Evolutionary conservation across 495 filamentous ascomycete species (phyloP).

Genomic region (Aspergillus wentii): DNA sequence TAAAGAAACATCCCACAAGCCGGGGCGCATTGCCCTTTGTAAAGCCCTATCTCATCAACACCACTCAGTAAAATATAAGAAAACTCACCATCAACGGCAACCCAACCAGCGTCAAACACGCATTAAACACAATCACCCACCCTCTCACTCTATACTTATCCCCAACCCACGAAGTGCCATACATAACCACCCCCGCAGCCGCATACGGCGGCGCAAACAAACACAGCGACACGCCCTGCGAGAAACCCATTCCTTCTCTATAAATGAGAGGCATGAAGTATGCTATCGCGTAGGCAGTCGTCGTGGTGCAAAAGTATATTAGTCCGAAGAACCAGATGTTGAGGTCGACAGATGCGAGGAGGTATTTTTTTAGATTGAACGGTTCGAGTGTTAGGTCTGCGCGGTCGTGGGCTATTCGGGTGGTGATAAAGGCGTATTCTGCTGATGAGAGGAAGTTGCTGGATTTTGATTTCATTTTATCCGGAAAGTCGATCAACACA

Average conservation of each 20-base stretch:
- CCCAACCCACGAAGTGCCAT: conserved; percentile 41
- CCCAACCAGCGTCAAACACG: conserved; percentile 43
- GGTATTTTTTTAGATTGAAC: conserved; percentile 47
- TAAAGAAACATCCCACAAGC: conserved; percentile 63
- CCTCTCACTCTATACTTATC: conserved; percentile 56
- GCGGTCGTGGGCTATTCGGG: conserved; percentile 54
- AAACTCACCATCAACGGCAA: conserved; percentile 49
- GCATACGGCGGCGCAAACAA: conserved; percentile 60
- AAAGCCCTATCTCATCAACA: no score
- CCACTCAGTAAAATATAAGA: no score
- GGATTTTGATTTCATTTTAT: no score
- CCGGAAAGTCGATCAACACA: conserved; percentile 60
- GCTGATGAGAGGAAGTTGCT: no score
- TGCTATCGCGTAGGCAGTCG: conserved; percentile 57
- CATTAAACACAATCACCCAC: conserved; percentile 53
- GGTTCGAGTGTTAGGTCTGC: conserved; percentile 46
- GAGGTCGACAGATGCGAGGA: conserved; percentile 41
- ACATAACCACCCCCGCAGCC: conserved; percentile 58
- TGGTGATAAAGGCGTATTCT: conserved; percentile 52
- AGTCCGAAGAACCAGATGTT: conserved; percentile 62
- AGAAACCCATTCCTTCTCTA: conserved; percentile 51
- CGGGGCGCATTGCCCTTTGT: conserved; percentile 40
- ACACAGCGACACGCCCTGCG: conserved; percentile 51
- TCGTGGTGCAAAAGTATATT: conserved; percentile 47
- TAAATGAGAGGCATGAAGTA: conserved; percentile 68